A percentile compares a stretch with the other conserved stretches of the same genome.
Conservation (phyloP, 768 basidiomycete genomes). For the Mycena crocata region DNA sequence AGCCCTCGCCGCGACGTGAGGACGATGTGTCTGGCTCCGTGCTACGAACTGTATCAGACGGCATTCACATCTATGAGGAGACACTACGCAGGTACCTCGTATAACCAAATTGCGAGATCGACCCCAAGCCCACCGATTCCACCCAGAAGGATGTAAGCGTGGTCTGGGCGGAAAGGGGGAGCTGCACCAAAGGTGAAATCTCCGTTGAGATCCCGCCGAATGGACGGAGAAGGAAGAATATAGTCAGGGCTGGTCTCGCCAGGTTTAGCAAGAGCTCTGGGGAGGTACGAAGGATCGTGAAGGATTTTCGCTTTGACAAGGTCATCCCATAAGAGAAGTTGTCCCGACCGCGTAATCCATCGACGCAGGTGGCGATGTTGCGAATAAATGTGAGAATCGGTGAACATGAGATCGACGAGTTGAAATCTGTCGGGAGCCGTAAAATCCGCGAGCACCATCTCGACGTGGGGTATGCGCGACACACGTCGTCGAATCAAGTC, state of each 20-base stretch:
- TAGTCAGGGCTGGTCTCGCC: neutral
- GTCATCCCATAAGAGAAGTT: neutral
- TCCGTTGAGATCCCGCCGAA: too few species aligned
- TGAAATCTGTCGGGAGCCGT: neutral
- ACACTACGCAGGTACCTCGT: conserved; percentile 8
- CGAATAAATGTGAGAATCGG: neutral
- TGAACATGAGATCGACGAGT: neutral
- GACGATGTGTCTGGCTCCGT: conserved; percentile 18
- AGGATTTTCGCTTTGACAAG: neutral
- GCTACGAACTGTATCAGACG: conserved; percentile 9
- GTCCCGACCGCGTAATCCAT: neutral
- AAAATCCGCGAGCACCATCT: neutral
- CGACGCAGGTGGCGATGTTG: neutral
- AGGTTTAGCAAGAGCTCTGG: neutral
- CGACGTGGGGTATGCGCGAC: neutral
- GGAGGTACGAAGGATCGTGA: neutral
- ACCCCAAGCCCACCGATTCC: conserved; percentile 22
- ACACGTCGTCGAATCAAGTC: neutral
- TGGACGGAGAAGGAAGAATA: too few species aligned
- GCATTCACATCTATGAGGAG: neutral
- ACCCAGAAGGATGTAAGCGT: conserved; percentile 16
- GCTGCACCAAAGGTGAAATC: neutral
- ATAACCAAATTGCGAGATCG: conserved; percentile 28
- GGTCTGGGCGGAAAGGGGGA: conserved; percentile 21
- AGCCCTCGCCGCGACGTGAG: conserved; percentile 22